Base-by-base conservation (phyloP, 805 yeast genomes). In the Tetrapisispora phaffii region DNA sequence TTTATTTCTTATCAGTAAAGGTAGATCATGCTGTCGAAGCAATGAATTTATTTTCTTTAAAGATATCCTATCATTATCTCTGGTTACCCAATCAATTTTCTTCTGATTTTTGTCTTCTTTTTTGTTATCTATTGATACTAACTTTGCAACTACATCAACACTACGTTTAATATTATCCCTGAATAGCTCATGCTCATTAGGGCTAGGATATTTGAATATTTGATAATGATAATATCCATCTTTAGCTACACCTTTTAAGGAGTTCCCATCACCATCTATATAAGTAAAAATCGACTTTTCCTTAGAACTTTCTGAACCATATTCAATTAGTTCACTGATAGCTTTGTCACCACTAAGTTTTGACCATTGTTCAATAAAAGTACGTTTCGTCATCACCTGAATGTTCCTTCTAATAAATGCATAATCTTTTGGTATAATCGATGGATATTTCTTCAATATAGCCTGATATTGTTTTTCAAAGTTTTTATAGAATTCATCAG, bases 211-310 rank as follows among this genome's bases (percentile, higher is more conserved):
- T n/a, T 53, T 47, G 15, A 44, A 36, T 4, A 57, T 41, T 23
- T 53, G 51, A 41, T 51, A 61, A 17, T 51, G 42, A 46, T 62
- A 63, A 32, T 49, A 48, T 3, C 68, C 68, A 44, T 62, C 66
- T 40, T 61, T 62, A 6, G 65, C 59, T 4, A 52, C 44, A 0
- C 62, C 62, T 8, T 24, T 31, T 22, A 44, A 39, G 22, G 53
- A 43, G 28, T 54, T 39, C 7, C 56, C 57, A 7, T 45, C 23
- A 9, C 38, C 15, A 17, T 47, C 45, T 17, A 49, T 22, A 22
- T 33, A 44, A 15, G 44, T 16, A 20, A 41, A 44, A 34, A 9
- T 21, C 2, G 16, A 6, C 28, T 35, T 19, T 15, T 41, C 33
- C 8, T 20, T 17, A n/a, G n/a, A 28, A 16, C 34, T 17, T 26